A percentile compares a stretch with the other conserved stretches of the same genome.
phyloP scores from a whole-genome alignment of 1,284 basidiomycete species.

The Ceratobasidium sp. region DNA sequence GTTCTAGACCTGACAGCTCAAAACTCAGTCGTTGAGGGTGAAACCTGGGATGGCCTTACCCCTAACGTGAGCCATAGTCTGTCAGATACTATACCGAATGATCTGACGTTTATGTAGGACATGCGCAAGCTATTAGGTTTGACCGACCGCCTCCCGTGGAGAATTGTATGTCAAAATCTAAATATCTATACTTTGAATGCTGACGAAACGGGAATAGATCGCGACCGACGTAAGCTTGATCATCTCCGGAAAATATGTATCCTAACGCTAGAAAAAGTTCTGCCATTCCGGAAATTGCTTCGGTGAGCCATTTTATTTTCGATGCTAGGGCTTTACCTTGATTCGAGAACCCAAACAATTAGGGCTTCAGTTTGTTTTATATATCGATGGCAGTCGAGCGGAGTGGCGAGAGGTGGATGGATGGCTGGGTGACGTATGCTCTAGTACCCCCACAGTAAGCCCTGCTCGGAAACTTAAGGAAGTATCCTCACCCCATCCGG shows the following conservation, averaged over 20 bases:
- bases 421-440: not conserved
- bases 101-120: no score
- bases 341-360: no score
- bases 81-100: no score
- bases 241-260: no score
- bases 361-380: not conserved
- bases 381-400: not conserved
- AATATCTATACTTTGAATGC: no score
- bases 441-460: not conserved
- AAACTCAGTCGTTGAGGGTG: not conserved
- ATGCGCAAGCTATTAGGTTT: not conserved
- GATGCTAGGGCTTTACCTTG: no score
- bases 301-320: no score
- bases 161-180: not conserved
- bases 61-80: not conserved
- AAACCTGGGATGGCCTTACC: not conserved
- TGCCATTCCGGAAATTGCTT: slow-evolving; percentile 5
- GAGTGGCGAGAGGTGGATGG: not conserved
- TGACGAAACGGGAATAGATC: not conserved
- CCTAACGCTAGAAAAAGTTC: not conserved
- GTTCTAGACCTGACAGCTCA: slow-evolving; percentile 8
- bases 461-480: no score
- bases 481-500: no score
- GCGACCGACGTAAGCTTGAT: not conserved
- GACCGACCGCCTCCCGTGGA: not conserved